Evolutionary conservation across 345 rosid genomes (phyloP).

Genomic region (Camelina sativa): DNA sequence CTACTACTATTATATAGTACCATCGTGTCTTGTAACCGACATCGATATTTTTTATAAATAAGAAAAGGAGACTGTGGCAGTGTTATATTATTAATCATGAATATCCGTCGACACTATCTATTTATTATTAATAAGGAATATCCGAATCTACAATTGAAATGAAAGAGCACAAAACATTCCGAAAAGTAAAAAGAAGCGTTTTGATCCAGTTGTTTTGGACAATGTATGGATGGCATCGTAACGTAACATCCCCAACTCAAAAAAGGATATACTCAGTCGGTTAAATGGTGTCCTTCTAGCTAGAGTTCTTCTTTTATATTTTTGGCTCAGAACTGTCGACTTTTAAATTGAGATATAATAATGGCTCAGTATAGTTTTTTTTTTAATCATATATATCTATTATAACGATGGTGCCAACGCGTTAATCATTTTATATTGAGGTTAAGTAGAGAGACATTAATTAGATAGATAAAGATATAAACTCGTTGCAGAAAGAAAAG

Average conservation of each 20-base stretch:
- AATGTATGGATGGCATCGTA: neutral
- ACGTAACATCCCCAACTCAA: neutral
- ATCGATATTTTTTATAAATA: neutral
- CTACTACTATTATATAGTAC: neutral
- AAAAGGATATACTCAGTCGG: neutral
- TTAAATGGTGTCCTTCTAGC: too few species aligned
- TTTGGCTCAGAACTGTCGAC: neutral
- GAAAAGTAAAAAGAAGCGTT: constrained; percentile 3
- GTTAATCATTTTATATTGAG: neutral
- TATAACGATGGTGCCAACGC: neutral
- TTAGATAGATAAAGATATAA: neutral
- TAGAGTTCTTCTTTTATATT: neutral
- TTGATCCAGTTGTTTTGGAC: neutral
- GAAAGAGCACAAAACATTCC: constrained; percentile 3
- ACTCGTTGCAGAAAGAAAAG: neutral
- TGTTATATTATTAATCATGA: neutral
- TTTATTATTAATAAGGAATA: neutral
- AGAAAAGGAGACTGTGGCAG: too few species aligned
- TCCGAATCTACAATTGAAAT: constrained; percentile 8
- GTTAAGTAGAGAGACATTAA: neutral
- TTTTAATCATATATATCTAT: too few species aligned
- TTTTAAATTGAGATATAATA: neutral
- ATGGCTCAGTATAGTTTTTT: too few species aligned
- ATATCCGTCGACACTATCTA: neutral
- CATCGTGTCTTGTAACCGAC: constrained; percentile 22